Evolutionary conservation across 257 asterid species (phyloP).

Genomic region (Solanum medicagineum): DNA sequence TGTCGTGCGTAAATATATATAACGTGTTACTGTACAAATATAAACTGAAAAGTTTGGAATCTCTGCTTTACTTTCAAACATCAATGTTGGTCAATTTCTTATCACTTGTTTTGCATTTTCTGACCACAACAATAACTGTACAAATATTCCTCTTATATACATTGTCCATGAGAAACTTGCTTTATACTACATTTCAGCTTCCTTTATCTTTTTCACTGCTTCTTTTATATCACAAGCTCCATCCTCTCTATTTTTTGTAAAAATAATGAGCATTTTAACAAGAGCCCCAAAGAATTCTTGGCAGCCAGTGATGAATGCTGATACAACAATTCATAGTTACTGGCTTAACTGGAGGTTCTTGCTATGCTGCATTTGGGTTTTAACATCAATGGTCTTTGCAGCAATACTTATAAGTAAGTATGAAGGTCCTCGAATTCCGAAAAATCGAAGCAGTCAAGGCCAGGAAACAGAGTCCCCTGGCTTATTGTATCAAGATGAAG

Average conservation of each 20-base stretch:
- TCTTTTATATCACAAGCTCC: not conserved
- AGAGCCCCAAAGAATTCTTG: constrained; percentile 45
- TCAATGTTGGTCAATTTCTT: constrained; percentile 27
- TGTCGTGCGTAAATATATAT: too few species aligned
- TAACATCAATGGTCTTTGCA: constrained; percentile 42
- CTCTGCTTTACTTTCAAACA: constrained; percentile 30
- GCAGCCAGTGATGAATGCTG: constrained; percentile 49
- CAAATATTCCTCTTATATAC: not conserved
- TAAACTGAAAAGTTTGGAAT: constrained; percentile 42
- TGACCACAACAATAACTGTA: not conserved
- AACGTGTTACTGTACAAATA: constrained; percentile 14
- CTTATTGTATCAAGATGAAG: constrained; percentile 64
- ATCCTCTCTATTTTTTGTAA: not conserved
- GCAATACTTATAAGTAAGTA: constrained; percentile 33
- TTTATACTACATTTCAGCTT: not conserved
- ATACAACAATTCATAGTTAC: constrained; percentile 40
- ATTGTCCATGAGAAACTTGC: not conserved
- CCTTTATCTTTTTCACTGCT: not conserved
- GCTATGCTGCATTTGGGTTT: constrained; percentile 43
- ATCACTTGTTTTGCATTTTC: constrained; percentile 1
- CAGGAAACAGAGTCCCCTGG: constrained; percentile 1
- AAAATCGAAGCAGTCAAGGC: not conserved
- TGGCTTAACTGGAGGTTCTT: constrained; percentile 68
- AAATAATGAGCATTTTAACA: constrained; percentile 37
- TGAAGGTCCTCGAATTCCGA: constrained; percentile 22